Evolutionary conservation across 768 basidiomycete species (phyloP).

Genomic region (Astraeus odoratus): DNA sequence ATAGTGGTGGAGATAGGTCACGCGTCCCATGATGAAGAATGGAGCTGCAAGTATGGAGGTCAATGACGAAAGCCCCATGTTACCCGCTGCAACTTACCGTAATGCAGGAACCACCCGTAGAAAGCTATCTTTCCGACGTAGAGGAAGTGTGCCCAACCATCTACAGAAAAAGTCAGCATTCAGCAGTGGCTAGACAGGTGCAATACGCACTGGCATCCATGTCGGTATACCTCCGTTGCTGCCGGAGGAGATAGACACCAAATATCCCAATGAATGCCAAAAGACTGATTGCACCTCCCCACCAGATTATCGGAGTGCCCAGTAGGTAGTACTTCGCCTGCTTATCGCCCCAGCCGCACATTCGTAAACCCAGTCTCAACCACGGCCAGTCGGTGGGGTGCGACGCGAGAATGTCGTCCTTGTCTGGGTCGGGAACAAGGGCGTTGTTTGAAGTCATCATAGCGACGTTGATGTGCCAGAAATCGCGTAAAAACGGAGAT

Average conservation of each 20-base stretch:
- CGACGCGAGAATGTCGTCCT: constrained; percentile 95
- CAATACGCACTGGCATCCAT: constrained; percentile 71
- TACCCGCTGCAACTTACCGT: constrained; percentile 41
- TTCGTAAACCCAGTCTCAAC: constrained; percentile 81
- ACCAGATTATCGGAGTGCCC: constrained; percentile 91
- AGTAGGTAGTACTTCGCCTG: constrained; percentile 91
- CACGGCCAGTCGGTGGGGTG: constrained; percentile 92
- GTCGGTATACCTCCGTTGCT: constrained; percentile 86
- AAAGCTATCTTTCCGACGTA: constrained; percentile 90
- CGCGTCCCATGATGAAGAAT: constrained; percentile 97
- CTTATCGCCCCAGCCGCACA: constrained; percentile 92
- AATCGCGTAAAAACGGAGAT: constrained; percentile 93
- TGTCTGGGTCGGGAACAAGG: constrained; percentile 94
- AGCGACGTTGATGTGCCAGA: constrained; percentile 98
- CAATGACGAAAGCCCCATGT: not conserved
- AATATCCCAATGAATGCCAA: constrained; percentile 44
- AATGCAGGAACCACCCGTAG: constrained; percentile 90
- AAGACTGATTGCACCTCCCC: constrained; percentile 70
- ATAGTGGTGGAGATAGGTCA: constrained; percentile 95
- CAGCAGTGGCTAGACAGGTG: not conserved
- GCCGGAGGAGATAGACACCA: constrained; percentile 68
- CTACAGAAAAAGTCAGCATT: constrained; percentile 27
- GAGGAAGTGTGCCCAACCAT: constrained; percentile 91
- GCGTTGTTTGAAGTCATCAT: constrained; percentile 99
- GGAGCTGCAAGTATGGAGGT: constrained; percentile 58